Percentiles rank a stretch among this genome's conserved stretches.
These are phyloP conservation scores for Paecilomyces sp. DNA, from an alignment of 2,329 filamentous ascomycete species.

Conservation along the genomic window DNA sequence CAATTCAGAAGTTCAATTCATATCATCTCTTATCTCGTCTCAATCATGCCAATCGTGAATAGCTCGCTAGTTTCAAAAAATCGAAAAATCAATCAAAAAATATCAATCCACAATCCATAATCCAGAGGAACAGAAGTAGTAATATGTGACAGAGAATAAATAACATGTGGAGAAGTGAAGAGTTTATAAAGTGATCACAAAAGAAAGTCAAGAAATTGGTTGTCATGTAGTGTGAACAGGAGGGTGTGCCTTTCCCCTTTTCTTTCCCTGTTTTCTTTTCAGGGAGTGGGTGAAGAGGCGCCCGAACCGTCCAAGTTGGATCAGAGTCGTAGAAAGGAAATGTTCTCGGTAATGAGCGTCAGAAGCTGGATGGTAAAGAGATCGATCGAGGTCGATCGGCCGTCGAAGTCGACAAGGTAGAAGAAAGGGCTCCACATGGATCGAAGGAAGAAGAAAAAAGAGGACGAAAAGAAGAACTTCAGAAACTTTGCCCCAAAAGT, in stretches of 20 bases:
- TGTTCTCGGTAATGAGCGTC: neutral
- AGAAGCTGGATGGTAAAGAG: neutral
- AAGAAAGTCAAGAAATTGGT: neutral
- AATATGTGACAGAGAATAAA: neutral
- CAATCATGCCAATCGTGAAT: neutral
- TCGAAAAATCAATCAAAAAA: neutral
- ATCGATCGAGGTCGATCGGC: neutral
- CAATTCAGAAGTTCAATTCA: neutral
- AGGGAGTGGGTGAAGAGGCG: neutral
- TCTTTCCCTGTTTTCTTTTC: neutral
- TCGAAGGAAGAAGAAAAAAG: slow-evolving; percentile 14
- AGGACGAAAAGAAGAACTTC: slow-evolving; percentile 23
- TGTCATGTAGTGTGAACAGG: neutral
- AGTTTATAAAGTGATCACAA: neutral
- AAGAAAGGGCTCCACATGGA: slow-evolving; percentile 6
- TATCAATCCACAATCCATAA: neutral
- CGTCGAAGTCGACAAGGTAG: slow-evolving; percentile 7
- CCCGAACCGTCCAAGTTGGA: neutral
- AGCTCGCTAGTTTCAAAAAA: neutral
- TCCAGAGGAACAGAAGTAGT: neutral
- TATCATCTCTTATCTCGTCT: neutral
- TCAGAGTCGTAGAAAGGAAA: neutral
- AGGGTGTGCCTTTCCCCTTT: neutral
- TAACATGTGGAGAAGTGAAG: neutral
- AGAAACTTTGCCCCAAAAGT: slow-evolving; percentile 30